Conservation (phyloP, 163 green algal genomes). For the Chlamydomonas reinhardtii region DNA sequence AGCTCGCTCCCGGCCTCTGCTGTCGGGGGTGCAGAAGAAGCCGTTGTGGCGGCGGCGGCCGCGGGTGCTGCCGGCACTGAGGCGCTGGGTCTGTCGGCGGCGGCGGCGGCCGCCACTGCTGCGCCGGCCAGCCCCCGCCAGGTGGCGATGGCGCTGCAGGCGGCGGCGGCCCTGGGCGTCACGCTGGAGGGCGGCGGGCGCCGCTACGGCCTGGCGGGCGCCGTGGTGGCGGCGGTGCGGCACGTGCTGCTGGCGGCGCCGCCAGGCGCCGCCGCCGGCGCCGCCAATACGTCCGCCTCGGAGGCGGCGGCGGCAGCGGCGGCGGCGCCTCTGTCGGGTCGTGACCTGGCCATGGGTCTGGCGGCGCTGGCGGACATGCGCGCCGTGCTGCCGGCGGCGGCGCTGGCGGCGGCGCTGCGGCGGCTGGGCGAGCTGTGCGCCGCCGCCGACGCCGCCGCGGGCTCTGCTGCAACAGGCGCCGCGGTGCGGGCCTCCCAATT, state of each 20-base stretch:
- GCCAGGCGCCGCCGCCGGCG: too few relatives aligned
- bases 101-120: neutral
- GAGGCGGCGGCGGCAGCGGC: neutral
- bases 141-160: slow-evolving; percentile 16
- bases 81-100: neutral
- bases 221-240: neutral
- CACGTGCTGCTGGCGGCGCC: neutral
- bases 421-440: slow-evolving; percentile 1
- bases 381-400: neutral
- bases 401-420: slow-evolving; percentile 17
- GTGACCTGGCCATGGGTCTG: slow-evolving; percentile 15
- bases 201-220: neutral
- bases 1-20: too few relatives aligned
- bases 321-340: neutral
- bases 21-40: too few relatives aligned
- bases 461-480: neutral
- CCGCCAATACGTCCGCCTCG: too few relatives aligned
- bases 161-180: slow-evolving; percentile 1
- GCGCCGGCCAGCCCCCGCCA: neutral
- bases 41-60: too few relatives aligned
- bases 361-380: slow-evolving; percentile 3
- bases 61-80: neutral
- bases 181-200: neutral
- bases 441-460: neutral
- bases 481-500: too few relatives aligned